Evolutionary conservation across 1,284 basidiomycete species (phyloP), one percentile per base, ranked within the genome.

Genomic region (Phylloporus sp.): DNA sequence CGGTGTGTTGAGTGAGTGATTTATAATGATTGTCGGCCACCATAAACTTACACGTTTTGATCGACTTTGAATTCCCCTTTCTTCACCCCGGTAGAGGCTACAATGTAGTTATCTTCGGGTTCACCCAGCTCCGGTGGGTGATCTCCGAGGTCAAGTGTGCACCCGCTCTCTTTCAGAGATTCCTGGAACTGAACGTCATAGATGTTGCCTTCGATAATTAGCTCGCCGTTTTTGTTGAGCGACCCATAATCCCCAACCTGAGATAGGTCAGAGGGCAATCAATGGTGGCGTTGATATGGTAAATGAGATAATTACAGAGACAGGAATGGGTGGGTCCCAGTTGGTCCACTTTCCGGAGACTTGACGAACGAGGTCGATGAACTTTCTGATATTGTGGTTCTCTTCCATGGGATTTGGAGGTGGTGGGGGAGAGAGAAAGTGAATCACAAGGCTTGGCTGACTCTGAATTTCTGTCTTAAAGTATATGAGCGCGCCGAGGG

Each of bases 171-270:
- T 2, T 37, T 6, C 7, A 52, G 51, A n/a, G 7, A 24, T 17
- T 24, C 10, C 13, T 52, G 58, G 24, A 71, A 69, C 0, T 39
- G 13, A 1, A 11, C 15, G 4, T 56, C 20, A 15, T 72, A 70
- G 28, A 71, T 61, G n/a, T 71, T 72, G 18, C 69, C 67, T 18
- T 69, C 51, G 3, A 40, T 24, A 7, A 18, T 40, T 8, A 54
- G 52, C 24, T 47, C 39, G 26, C 53, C 53, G 12, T 37, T 39
- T 22, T 26, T 5, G 17, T 53, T 8, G 52, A 53, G 34, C 24
- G n/a, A 26, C 1, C 53, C 39, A 22, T 55, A 55, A n/a, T 22
- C 28, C 22, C 28, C 39, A 7, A 42, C 39, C 53, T 55, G 28
- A 42, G 20, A 26, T 6, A 31, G 17, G 39, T 20, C 20, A 55